phyloP scores from a whole-genome alignment of 2,329 filamentous ascomycete genomes.

The Alternaria ethzedia region DNA sequence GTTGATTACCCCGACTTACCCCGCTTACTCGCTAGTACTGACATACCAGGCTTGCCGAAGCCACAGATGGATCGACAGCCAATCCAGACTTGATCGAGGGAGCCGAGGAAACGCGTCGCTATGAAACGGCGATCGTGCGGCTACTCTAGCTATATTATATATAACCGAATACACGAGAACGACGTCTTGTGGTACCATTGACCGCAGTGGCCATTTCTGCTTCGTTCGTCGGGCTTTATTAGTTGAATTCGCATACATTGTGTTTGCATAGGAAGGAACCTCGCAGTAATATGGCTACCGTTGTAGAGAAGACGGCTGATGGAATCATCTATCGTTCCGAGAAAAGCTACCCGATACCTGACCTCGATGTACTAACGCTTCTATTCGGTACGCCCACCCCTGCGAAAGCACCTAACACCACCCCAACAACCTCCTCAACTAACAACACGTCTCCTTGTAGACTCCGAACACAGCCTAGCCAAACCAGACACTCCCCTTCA shows the following conservation, averaged over 20 bases:
- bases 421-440: not conserved
- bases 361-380: constrained; percentile 51
- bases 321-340: constrained; percentile 42
- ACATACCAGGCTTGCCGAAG: constrained; percentile 28
- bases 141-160: not conserved
- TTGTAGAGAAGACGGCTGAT: constrained; percentile 39
- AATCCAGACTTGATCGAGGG: not conserved
- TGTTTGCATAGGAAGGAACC: not conserved
- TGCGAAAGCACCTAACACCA: not conserved
- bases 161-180: not conserved
- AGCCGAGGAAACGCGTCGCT: not conserved
- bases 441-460: constrained; percentile 16
- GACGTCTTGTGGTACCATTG: not conserved
- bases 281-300: constrained; percentile 34
- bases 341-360: constrained; percentile 42
- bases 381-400: constrained; percentile 47
- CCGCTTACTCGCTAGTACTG: constrained; percentile 30
- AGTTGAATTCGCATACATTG: not conserved
- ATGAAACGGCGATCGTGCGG: not conserved
- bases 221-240: not conserved
- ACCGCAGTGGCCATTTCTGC: not conserved
- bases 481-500: constrained; percentile 62
- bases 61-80: not conserved
- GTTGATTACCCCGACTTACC: constrained; percentile 19
- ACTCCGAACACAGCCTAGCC: constrained; percentile 39